These are phyloP conservation scores for Gremmenia infestans DNA, from an alignment of 2,329 filamentous ascomycete genomes.

Conservation along the genomic window DNA sequence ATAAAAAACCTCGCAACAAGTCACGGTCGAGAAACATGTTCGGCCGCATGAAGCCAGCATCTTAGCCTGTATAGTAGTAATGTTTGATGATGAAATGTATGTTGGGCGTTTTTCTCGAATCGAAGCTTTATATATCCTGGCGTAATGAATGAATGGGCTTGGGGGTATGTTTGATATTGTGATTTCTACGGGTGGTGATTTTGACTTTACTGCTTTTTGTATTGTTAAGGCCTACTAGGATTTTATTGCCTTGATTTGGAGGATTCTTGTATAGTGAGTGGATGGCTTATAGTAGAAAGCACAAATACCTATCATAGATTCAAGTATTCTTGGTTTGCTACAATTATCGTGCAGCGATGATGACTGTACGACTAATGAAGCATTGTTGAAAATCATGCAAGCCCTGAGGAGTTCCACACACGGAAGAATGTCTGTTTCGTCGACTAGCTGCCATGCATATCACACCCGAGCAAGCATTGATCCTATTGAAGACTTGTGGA, in stretches of 20 bases:
- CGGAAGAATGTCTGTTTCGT: no score
- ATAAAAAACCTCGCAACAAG: constrained; percentile 69
- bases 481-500: background rate
- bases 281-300: background rate
- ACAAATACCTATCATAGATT: background rate
- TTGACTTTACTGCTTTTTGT: background rate
- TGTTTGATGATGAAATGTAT: background rate
- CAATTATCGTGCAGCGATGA: no score
- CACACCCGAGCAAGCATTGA: background rate
- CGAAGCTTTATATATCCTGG: background rate
- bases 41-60: constrained; percentile 35
- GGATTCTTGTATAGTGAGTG: background rate
- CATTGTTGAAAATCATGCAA: no score
- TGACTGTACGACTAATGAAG: no score
- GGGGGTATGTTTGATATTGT: no score
- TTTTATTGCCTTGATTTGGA: background rate
- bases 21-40: constrained; percentile 72
- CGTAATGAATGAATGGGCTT: background rate
- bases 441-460: no score
- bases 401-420: no score
- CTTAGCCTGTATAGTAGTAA: background rate
- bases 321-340: no score
- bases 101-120: background rate
- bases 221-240: background rate
- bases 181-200: background rate